phyloP scores from a whole-genome alignment of 805 yeast genomes.

The Sugiyamaella marilandica region DNA sequence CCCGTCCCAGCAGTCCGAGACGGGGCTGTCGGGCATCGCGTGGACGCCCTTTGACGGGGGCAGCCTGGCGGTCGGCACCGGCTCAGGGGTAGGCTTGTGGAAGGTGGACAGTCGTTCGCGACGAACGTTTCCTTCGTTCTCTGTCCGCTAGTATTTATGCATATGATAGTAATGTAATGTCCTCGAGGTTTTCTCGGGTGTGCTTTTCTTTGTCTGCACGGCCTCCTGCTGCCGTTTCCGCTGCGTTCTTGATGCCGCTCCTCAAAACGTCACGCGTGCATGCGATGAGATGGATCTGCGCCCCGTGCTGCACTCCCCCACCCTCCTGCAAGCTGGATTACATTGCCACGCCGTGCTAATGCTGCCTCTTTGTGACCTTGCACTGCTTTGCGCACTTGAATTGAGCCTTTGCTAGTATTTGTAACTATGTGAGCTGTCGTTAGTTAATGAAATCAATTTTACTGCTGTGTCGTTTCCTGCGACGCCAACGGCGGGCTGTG shows the following conservation, averaged over 20 bases:
- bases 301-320: no score
- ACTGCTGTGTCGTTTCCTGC: neutral
- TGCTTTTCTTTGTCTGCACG: neutral
- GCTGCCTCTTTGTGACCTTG: no score
- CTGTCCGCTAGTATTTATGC: constrained; percentile 20
- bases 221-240: no score
- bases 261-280: no score
- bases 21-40: constrained; percentile 58
- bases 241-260: no score
- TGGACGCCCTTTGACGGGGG: constrained; percentile 50
- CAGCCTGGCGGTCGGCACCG: constrained; percentile 56
- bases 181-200: neutral
- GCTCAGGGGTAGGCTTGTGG: constrained; percentile 67
- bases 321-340: no score
- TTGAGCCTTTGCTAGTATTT: no score
- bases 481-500: no score
- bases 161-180: neutral
- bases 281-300: no score
- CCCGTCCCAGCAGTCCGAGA: constrained; percentile 29
- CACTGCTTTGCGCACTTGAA: no score
- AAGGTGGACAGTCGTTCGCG: constrained; percentile 44
- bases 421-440: no score
- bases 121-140: constrained; percentile 25
- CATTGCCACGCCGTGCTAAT: no score
- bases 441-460: neutral